Evolutionary conservation across 352 stramenopile species (phyloP), one percentile per base, ranked within the genome.

Genomic region (Phytophthora meadii): DNA sequence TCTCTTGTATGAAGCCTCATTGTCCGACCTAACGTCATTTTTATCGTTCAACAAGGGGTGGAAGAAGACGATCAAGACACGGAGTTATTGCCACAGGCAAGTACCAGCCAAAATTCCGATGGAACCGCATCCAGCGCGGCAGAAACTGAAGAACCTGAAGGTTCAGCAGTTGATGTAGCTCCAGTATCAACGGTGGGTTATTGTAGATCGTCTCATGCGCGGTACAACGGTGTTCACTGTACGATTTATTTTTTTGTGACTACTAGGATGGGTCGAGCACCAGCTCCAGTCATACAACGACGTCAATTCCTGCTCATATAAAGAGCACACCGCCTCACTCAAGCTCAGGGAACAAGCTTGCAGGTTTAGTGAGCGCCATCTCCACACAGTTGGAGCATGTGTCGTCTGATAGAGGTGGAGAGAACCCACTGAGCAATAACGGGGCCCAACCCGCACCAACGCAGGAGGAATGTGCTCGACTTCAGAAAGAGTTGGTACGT

Each of bases 401-500:
- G 10, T 73, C 63, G 24, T 76, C 62, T 2, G 50, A 69, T 24
- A 59, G 56, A 56, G 44, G 15, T 32, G 53, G 54, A 25, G 12
- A 49, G 3, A 4, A 64, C 52, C 49, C 44, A 61, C 14, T 60
- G 25, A 68, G 61, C 24, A 76, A 55, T 48, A 57, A 55, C 22
- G 61, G 58, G 5, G 46, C 46, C 2, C 61, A 70, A 39, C 39
- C 49, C 27, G 30, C 30, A 5, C 56, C 61, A 1, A 41, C 49
- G n/a, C 61, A 77, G 4, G 66, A 77, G 27, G 70, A 87, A 10
- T 67, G 51, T 22, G 37, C 53, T 56, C 69, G 61, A 8, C 42
- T 87, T 24, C 66, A 84, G 1, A 92, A 92, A 45, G 84, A 95
- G 41, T 71, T 90, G 25, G 28, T 53, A 17, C 74, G 71, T 11